Evolutionary conservation across 495 filamentous ascomycete genomes (phyloP), one percentile per base, ranked within the genome.

Genomic region (Tetracladium marchalianum): DNA sequence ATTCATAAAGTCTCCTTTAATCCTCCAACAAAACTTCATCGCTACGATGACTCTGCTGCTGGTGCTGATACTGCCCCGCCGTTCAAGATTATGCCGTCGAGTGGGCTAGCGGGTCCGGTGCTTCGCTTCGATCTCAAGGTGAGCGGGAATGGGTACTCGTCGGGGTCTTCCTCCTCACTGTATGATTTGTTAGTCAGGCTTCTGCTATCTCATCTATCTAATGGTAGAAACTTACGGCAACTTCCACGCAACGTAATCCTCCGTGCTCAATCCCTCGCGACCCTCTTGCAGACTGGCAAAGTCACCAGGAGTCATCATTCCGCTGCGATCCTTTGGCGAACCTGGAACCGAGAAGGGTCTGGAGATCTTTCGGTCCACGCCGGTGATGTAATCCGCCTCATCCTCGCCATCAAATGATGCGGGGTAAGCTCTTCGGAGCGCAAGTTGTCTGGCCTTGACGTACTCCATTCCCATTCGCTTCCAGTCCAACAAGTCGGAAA

Each of bases 391-490:
- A 54, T 85, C 80, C 48, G 79, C 84, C 46, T 93, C 86, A 37
- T 86, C 82, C 9, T 80, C 71, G 39, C 73, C 81, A 24, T 77
- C 77, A 55, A 94, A 98, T 0, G 85, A 89, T 13, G 70, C 69
- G 18, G 92, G 92, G 55, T 97, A 98, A 17, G 92, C 92, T 74
- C 92, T 78, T 46, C 92, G 72, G 50, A 98, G 68, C 11, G 92
- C 92, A 48, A 98, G 65, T 64, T 97, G 93, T 32, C 92, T 78
- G 31, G 92, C 92, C 68, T 98, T 98, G 66, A 95, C 85, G 54
- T 98, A 98, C 64, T 98, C 92, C 84, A 96, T 78, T 10, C 92
- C 92, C 92, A 98, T 98, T 35, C 92, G 75, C 73, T 98, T 98
- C 92, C 92, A 98, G 65, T 98, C 92, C 39, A 98, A 70, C 27